Percentiles rank a stretch among this genome's conserved stretches.
phyloP scores from a whole-genome alignment of 768 basidiomycete genomes.

The Rhizopogon roseolus region DNA sequence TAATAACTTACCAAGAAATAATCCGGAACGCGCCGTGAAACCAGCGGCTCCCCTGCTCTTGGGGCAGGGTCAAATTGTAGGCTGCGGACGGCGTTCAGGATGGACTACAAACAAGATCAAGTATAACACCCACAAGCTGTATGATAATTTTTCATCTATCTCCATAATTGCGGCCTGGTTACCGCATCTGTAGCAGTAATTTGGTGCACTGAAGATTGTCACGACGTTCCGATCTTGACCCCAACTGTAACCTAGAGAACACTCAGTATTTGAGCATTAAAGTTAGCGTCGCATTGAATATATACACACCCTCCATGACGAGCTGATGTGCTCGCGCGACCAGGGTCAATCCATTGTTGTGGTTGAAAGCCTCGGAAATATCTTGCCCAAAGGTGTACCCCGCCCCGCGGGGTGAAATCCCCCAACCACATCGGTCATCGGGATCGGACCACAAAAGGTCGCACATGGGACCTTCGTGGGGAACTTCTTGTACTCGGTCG shows the following conservation, averaged over 20 bases:
- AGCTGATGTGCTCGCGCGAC: slow-evolving; percentile 93
- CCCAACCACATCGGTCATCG: slow-evolving; percentile 99
- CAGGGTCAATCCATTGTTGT: slow-evolving; percentile 96
- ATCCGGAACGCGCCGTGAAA: slow-evolving; percentile 91
- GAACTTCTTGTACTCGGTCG: slow-evolving; percentile 98
- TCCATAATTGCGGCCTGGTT: slow-evolving; percentile 99
- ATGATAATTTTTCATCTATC: slow-evolving; percentile 96
- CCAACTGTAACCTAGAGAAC: slow-evolving; percentile 79
- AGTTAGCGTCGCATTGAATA: neutral
- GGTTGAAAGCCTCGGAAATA: slow-evolving; percentile 98
- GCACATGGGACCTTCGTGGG: slow-evolving; percentile 99
- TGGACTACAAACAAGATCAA: neutral
- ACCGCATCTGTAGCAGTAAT: slow-evolving; percentile 99
- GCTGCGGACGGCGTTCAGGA: slow-evolving; percentile 38
- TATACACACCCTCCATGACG: slow-evolving; percentile 87
- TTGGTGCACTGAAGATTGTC: slow-evolving; percentile 98
- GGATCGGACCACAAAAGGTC: slow-evolving; percentile 99
- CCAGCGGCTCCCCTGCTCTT: slow-evolving; percentile 95
- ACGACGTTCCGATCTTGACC: slow-evolving; percentile 99
- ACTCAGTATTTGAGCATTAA: slow-evolving; percentile 5
- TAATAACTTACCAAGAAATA: slow-evolving; percentile 75
- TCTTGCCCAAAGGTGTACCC: slow-evolving; percentile 99
- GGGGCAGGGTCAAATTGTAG: slow-evolving; percentile 99
- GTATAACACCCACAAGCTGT: slow-evolving; percentile 69
- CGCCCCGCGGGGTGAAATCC: slow-evolving; percentile 96